These are phyloP conservation scores for Nidularia sp. DNA, from an alignment of 768 basidiomycete species.

Conservation along the genomic window DNA sequence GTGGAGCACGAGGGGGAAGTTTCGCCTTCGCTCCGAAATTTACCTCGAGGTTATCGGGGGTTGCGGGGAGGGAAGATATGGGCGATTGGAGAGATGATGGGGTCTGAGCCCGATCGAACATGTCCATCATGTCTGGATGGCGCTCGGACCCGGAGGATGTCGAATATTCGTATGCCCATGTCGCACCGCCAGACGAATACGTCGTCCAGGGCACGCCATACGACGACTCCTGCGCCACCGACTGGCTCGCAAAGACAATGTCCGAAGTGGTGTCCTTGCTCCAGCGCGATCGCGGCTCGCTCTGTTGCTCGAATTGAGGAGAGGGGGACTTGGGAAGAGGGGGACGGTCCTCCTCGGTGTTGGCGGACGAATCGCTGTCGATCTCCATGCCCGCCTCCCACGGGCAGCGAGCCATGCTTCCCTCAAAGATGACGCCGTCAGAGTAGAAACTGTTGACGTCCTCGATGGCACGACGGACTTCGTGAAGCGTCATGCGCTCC, in stretches of 20 bases:
- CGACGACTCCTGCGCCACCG: constrained; percentile 30
- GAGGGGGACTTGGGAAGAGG: constrained; percentile 28
- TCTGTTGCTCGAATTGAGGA: constrained; percentile 22
- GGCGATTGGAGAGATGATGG: constrained; percentile 52
- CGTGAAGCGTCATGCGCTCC: constrained; percentile 38
- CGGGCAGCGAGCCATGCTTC: constrained; percentile 71
- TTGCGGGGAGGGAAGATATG: constrained; percentile 48
- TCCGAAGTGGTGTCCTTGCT: constrained; percentile 54
- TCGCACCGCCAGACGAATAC: constrained; percentile 45
- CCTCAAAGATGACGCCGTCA: constrained; percentile 68
- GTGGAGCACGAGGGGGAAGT: constrained; percentile 32
- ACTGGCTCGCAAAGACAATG: constrained; percentile 37
- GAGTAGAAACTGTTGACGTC: constrained; percentile 62
- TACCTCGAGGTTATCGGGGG: constrained; percentile 49
- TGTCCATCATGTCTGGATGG: constrained; percentile 29
- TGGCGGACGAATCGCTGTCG: constrained; percentile 52
- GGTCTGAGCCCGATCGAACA: constrained; percentile 43
- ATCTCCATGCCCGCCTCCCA: constrained; percentile 74
- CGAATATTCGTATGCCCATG: constrained; percentile 52
- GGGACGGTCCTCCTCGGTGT: constrained; percentile 29
- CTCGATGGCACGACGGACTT: constrained; percentile 52
- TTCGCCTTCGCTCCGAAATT: constrained; percentile 33
- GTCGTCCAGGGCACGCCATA: constrained; percentile 37
- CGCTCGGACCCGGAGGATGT: constrained; percentile 39
- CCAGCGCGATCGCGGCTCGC: constrained; percentile 48